Evolutionary conservation across 2,329 filamentous ascomycete genomes (phyloP).

Genomic region (Pestalotiopsis fici): DNA sequence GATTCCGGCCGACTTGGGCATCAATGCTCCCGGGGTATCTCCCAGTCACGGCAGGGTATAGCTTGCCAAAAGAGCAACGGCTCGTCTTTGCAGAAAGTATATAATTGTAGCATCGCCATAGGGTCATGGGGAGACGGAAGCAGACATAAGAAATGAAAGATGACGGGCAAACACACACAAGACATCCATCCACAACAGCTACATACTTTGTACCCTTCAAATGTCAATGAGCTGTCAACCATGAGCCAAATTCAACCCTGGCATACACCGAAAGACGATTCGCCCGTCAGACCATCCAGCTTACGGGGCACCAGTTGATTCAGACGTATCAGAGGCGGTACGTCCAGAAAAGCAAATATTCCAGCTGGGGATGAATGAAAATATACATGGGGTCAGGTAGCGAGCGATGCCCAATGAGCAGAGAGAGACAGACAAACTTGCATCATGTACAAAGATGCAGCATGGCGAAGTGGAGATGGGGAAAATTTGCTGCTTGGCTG

Average conservation of each 20-base stretch:
- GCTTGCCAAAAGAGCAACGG: conserved; percentile 25
- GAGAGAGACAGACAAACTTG: conserved; percentile 12
- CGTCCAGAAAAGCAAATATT: conserved; percentile 20
- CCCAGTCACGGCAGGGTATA: conserved; percentile 25
- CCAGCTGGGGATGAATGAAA: conserved; percentile 21
- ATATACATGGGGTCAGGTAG: conserved; percentile 26
- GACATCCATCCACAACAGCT: neutral
- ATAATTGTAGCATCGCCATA: conserved; percentile 22
- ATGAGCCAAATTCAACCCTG: conserved; percentile 16
- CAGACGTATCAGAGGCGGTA: conserved; percentile 18
- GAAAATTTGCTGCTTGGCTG: conserved; percentile 20
- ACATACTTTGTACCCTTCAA: neutral
- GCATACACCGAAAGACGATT: conserved; percentile 24
- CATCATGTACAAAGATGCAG: conserved; percentile 24
- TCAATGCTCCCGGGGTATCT: conserved; percentile 38
- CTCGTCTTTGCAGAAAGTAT: conserved; percentile 24
- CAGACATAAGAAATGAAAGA: conserved; percentile 18
- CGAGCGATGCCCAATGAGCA: conserved; percentile 36
- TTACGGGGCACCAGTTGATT: conserved; percentile 6
- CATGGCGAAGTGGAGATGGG: conserved; percentile 27
- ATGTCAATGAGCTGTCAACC: conserved; percentile 27
- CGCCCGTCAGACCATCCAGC: conserved; percentile 21
- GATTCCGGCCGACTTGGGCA: conserved; percentile 38
- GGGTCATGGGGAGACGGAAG: conserved; percentile 1
- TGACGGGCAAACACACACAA: conserved; percentile 14